Percentiles rank a stretch among this genome's conserved stretches.
Evolutionary conservation across 768 basidiomycete genomes (phyloP).

Genomic region (Rhizopogon vesiculosus): DNA sequence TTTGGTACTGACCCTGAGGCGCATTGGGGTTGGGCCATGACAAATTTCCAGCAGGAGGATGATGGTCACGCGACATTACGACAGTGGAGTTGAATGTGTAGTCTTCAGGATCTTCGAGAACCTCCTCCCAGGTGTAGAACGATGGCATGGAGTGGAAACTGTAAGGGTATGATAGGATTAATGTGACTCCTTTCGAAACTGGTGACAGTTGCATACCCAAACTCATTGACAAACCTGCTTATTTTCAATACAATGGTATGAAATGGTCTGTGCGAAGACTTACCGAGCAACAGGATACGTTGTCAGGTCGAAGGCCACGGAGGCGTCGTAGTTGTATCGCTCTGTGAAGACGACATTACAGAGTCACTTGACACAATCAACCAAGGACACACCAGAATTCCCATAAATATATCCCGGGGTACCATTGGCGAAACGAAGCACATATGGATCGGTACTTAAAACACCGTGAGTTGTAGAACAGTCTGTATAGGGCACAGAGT

Average conservation of each 20-base stretch:
- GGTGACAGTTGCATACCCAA: slow-evolving; percentile 34
- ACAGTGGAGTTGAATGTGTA: slow-evolving; percentile 56
- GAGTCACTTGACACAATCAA: neutral
- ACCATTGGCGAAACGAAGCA: slow-evolving; percentile 44
- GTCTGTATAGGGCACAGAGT: slow-evolving; percentile 54
- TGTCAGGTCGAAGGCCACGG: slow-evolving; percentile 47
- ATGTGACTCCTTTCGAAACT: neutral
- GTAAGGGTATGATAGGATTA: neutral
- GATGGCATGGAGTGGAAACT: slow-evolving; percentile 64
- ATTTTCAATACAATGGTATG: neutral
- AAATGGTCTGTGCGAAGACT: slow-evolving; percentile 4
- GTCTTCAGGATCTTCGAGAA: slow-evolving; percentile 42
- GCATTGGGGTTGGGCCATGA: slow-evolving; percentile 54
- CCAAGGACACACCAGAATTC: slow-evolving; percentile 36
- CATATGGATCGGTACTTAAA: slow-evolving; percentile 52
- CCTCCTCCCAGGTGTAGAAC: slow-evolving; percentile 58
- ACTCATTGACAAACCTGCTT: slow-evolving; percentile 52
- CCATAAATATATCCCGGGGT: slow-evolving; percentile 53
- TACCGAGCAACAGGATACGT: slow-evolving; percentile 47
- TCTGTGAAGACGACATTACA: slow-evolving; percentile 26
- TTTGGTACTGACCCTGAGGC: slow-evolving; percentile 45
- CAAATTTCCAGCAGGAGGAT: slow-evolving; percentile 48
- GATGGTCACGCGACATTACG: slow-evolving; percentile 52
- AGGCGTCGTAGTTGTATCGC: slow-evolving; percentile 52
- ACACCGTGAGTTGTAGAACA: slow-evolving; percentile 57